phyloP scores from a whole-genome alignment of 1,284 basidiomycete genomes.

The Apiotrichum domesticum region DNA sequence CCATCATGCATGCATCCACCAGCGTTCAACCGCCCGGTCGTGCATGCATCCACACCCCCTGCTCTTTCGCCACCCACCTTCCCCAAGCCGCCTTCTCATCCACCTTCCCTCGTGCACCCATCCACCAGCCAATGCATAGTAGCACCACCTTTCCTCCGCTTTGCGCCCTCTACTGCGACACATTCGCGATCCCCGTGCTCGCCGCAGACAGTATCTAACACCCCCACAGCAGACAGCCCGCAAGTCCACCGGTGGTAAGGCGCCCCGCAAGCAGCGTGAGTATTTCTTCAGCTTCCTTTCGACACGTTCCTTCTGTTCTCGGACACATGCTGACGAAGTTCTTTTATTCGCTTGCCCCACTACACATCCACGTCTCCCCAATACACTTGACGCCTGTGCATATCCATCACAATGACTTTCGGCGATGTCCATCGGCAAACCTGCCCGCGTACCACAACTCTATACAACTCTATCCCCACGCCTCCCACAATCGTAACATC shows the following conservation, averaged over 20 bases:
- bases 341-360: not conserved
- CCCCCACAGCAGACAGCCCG: slow-evolving; percentile 57
- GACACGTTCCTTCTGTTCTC: slow-evolving; percentile 1
- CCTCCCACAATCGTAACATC: not conserved
- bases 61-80: not conserved
- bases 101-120: not conserved
- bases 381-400: not conserved
- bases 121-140: not conserved
- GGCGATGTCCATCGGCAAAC: too few species aligned
- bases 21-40: not conserved
- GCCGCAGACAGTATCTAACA: slow-evolving; percentile 1
- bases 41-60: not conserved
- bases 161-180: slow-evolving; percentile 1
- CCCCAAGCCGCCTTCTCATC: not conserved
- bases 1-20: slow-evolving; percentile 4
- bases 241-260: slow-evolving; percentile 59
- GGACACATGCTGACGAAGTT: too few species aligned
- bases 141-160: not conserved
- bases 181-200: not conserved
- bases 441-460: too few species aligned
- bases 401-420: too few species aligned
- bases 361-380: not conserved
- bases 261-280: slow-evolving; percentile 53
- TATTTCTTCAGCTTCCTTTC: slow-evolving; percentile 3
- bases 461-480: too few species aligned